Percentiles rank a stretch among this genome's conserved stretches.
Conservation (phyloP, 371 early-diverging fungal genomes). For the Mortierella sp. region DNA sequence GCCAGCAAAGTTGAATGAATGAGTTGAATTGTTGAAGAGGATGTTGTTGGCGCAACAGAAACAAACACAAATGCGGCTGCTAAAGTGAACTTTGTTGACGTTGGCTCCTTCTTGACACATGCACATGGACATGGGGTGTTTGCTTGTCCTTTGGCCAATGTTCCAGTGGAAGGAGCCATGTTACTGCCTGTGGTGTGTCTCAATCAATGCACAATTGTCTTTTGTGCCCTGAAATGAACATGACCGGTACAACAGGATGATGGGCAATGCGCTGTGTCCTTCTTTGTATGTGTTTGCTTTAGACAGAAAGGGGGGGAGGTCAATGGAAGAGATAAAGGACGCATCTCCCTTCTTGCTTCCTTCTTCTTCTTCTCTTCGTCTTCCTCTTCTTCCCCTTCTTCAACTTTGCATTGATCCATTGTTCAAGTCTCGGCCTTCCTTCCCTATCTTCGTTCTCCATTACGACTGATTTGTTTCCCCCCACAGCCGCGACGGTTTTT, state of each 20-base stretch:
- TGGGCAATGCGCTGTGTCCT: neutral
- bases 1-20: neutral
- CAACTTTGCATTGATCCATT: neutral
- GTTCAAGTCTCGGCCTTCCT: neutral
- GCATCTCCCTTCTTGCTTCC: neutral
- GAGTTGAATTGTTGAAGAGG: neutral
- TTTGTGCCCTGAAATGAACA: no score
- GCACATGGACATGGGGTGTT: no score
- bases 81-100: slow-evolving; percentile 11
- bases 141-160: no score
- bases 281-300: neutral
- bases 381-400: neutral
- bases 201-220: no score
- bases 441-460: neutral
- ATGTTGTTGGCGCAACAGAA: neutral
- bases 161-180: no score
- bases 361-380: neutral
- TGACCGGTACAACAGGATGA: no score
- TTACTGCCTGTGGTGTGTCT: no score
- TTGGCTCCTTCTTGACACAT: no score
- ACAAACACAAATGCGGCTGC: neutral
- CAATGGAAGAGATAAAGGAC: neutral
- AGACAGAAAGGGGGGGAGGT: neutral
- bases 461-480: neutral
- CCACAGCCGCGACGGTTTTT: neutral